These are phyloP conservation scores for Sclerotinia glacialis DNA, from an alignment of 2,329 filamentous ascomycete genomes.

Conservation along the genomic window DNA sequence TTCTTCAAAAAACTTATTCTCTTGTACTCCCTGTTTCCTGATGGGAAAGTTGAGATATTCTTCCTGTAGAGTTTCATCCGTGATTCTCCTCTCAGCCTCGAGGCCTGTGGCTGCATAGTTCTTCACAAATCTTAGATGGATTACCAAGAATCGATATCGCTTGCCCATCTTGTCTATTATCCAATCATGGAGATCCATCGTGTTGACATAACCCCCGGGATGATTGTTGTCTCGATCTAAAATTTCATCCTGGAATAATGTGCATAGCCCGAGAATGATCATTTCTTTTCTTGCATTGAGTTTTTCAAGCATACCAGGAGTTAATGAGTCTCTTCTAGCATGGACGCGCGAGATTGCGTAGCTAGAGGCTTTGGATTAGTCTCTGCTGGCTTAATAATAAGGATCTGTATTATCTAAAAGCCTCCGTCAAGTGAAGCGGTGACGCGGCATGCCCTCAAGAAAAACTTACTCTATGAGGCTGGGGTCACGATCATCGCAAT, in stretches of 20 bases:
- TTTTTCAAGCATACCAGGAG: background rate
- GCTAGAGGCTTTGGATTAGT: background rate
- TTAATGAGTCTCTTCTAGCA: background rate
- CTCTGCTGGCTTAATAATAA: background rate
- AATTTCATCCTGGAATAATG: background rate
- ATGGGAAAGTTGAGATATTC: too few relatives aligned
- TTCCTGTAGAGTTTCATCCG: background rate
- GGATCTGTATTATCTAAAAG: background rate
- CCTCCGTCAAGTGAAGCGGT: background rate
- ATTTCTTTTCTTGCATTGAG: background rate
- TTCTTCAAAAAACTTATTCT: background rate
- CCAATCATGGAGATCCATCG: background rate
- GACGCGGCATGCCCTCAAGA: background rate
- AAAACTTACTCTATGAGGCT: slow-evolving; percentile 6
- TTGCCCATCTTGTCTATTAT: slow-evolving; percentile 2
- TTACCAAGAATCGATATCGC: background rate
- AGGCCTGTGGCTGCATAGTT: background rate
- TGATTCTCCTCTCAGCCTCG: background rate
- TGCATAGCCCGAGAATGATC: background rate
- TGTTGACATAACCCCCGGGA: background rate
- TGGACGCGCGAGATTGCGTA: background rate
- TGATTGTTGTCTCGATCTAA: background rate
- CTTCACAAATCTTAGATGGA: background rate
- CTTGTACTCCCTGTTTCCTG: background rate
- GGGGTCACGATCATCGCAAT: background rate